A percentile compares a stretch with the other conserved stretches of the same genome.
Conservation (phyloP, 2,329 filamentous ascomycete genomes). For the Trichoderma sp. region DNA sequence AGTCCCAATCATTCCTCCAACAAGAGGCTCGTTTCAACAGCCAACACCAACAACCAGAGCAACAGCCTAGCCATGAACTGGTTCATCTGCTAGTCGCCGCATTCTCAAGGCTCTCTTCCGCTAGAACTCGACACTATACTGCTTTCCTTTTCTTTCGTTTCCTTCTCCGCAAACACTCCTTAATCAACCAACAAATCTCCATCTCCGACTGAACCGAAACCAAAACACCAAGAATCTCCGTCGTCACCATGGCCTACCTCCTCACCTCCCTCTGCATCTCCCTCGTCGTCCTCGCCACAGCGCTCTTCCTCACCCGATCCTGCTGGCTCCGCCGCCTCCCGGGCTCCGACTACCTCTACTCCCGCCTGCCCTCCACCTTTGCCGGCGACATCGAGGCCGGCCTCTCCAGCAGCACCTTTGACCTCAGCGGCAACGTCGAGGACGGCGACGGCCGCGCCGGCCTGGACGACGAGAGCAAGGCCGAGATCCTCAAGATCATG, state of each 20-base stretch:
- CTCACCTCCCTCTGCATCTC: slow-evolving; percentile 75
- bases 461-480: slow-evolving; percentile 75
- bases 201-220: neutral
- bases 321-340: slow-evolving; percentile 68
- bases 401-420: slow-evolving; percentile 77
- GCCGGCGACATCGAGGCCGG: slow-evolving; percentile 83
- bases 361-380: slow-evolving; percentile 74
- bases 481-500: slow-evolving; percentile 86
- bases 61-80: slow-evolving; percentile 18
- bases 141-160: neutral
- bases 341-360: slow-evolving; percentile 65
- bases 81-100: slow-evolving; percentile 14
- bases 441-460: slow-evolving; percentile 76
- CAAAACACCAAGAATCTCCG: neutral
- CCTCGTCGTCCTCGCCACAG: slow-evolving; percentile 68
- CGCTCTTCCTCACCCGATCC: slow-evolving; percentile 75
- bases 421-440: slow-evolving; percentile 76
- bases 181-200: neutral
- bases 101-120: neutral
- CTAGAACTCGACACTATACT: neutral
- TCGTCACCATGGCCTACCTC: slow-evolving; percentile 66
- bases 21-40: neutral
- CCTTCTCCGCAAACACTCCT: neutral
- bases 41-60: neutral
- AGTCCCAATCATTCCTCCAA: neutral